Percentiles rank a stretch among this genome's conserved stretches.
These are phyloP conservation scores for Alternaria sp. DNA, from an alignment of 2,329 filamentous ascomycete species.

Conservation along the genomic window DNA sequence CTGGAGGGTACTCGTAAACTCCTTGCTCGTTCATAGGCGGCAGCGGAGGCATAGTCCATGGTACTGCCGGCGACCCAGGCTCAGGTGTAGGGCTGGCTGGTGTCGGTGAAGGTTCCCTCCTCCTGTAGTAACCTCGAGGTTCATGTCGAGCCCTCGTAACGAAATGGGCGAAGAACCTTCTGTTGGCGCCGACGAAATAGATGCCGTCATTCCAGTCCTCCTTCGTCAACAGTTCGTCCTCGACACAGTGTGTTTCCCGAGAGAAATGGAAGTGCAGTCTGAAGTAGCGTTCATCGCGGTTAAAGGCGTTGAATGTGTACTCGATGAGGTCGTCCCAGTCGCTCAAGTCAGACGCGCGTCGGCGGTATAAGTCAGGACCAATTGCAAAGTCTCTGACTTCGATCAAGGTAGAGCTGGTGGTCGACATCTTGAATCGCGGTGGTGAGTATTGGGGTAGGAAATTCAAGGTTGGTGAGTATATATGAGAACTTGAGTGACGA, in stretches of 20 bases:
- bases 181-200: background rate
- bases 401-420: background rate
- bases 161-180: background rate
- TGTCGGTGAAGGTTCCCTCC: background rate
- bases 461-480: background rate
- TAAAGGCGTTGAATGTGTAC: background rate
- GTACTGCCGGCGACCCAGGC: background rate
- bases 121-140: background rate
- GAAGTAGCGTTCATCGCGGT: background rate
- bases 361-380: background rate
- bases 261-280: conserved; percentile 3
- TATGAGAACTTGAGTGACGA: background rate
- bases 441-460: background rate
- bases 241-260: background rate
- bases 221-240: background rate
- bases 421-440: background rate
- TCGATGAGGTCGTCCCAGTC: background rate
- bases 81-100: background rate
- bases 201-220: background rate
- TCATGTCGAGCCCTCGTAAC: background rate
- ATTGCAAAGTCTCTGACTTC: conserved; percentile 2
- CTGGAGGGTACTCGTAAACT: background rate
- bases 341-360: background rate
- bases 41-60: background rate
- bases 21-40: background rate